These are phyloP conservation scores for Heterobasidion irregulare DNA, from an alignment of 1,284 basidiomycete species.

Conservation along the genomic window DNA sequence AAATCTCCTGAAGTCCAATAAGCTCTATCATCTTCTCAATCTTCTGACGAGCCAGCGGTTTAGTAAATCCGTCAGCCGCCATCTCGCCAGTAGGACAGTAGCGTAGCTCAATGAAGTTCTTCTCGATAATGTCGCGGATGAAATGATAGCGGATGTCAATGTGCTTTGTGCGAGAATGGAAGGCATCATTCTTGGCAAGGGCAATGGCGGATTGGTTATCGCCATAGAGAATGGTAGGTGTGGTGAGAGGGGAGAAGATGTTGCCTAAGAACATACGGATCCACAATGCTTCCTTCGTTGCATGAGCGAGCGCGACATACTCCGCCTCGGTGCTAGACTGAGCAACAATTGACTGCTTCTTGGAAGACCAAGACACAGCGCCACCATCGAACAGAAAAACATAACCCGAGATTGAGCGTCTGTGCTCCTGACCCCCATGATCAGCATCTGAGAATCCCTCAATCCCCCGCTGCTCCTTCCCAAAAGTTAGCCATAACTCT, in stretches of 20 bases:
- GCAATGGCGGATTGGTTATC: neutral
- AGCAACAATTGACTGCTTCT: slow-evolving; percentile 19
- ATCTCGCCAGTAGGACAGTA: slow-evolving; percentile 1
- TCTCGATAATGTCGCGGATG: neutral
- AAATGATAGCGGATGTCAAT: slow-evolving; percentile 6
- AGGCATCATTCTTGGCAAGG: neutral
- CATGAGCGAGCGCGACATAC: slow-evolving; percentile 9
- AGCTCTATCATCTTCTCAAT: neutral
- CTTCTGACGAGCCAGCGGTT: neutral
- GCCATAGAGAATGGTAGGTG: neutral
- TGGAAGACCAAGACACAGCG: slow-evolving; percentile 14
- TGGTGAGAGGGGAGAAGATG: neutral
- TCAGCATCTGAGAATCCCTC: slow-evolving; percentile 20
- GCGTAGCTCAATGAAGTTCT: neutral
- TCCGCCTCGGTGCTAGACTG: no score
- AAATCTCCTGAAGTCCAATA: neutral
- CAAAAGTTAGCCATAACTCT: neutral
- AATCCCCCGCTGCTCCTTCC: slow-evolving; percentile 3
- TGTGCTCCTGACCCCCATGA: slow-evolving; percentile 15
- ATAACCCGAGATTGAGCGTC: slow-evolving; percentile 12
- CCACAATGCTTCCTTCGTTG: slow-evolving; percentile 16
- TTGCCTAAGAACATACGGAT: slow-evolving; percentile 11
- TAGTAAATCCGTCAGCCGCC: neutral
- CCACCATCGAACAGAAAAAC: slow-evolving; percentile 10
- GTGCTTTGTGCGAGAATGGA: slow-evolving; percentile 2